A percentile compares a stretch with the other conserved stretches of the same genome.
phyloP scores from a whole-genome alignment of 305 asterid species.

The Withania somnifera region DNA sequence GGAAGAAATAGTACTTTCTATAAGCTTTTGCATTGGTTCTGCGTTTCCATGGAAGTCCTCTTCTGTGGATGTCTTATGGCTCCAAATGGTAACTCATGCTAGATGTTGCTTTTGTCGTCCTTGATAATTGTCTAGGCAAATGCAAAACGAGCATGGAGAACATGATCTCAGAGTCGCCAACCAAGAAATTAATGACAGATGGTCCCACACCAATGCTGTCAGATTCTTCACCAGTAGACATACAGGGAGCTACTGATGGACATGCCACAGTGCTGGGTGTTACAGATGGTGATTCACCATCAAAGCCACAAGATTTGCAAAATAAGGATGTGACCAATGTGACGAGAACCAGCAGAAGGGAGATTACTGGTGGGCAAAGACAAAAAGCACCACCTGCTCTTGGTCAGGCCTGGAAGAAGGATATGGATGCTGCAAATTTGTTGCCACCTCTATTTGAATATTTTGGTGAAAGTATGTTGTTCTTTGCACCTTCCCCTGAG shows the following conservation, averaged over 20 bases:
- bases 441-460: constrained; percentile 44
- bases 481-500: constrained; percentile 67
- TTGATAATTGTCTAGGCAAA: constrained; percentile 32
- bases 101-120: background rate
- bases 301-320: constrained; percentile 18
- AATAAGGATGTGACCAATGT: constrained; percentile 35
- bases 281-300: constrained; percentile 23
- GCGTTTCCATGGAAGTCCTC: background rate
- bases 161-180: constrained; percentile 62
- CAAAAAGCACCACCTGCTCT: constrained; percentile 32
- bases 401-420: constrained; percentile 59
- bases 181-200: constrained; percentile 60
- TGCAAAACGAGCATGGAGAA: constrained; percentile 65
- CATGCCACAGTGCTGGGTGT: constrained; percentile 21
- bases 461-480: constrained; percentile 80
- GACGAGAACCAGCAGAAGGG: constrained; percentile 29
- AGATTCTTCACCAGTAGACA: constrained; percentile 33
- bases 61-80: background rate
- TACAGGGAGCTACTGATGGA: constrained; percentile 32
- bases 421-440: constrained; percentile 32
- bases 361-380: constrained; percentile 26
- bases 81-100: background rate
- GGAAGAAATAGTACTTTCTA: background rate
- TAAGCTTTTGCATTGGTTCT: background rate
- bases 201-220: constrained; percentile 20